Evolutionary conservation across 169 alveolate species (phyloP).

Genomic region (Cryptosporidium xiaoi): DNA sequence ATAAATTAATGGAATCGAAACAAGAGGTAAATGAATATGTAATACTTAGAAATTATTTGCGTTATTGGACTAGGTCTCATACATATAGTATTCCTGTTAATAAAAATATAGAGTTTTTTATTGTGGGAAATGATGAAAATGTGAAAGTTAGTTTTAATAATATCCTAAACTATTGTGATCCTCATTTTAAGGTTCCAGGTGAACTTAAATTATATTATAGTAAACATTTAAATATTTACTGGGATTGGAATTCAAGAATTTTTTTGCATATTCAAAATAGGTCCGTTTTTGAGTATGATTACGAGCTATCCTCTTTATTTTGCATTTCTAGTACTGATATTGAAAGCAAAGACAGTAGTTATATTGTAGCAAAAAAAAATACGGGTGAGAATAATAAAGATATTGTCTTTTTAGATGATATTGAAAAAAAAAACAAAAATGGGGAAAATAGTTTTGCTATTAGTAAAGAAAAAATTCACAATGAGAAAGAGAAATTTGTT

Average conservation of each 20-base stretch:
- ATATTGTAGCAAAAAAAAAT: background rate
- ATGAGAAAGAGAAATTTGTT: conserved; percentile 31
- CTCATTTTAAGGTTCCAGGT: no score
- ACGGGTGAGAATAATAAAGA: background rate
- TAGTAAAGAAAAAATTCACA: background rate
- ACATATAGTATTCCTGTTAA: conserved; percentile 5
- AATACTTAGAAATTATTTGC: conserved; percentile 8
- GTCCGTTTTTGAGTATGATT: conserved; percentile 38
- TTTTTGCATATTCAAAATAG: conserved; percentile 15
- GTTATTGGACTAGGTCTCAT: conserved; percentile 36
- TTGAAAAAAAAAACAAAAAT: background rate
- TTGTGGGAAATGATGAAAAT: background rate
- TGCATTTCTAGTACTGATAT: conserved; percentile 1
- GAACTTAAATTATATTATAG: background rate
- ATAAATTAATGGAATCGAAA: no score
- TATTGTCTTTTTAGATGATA: background rate
- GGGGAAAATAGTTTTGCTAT: background rate
- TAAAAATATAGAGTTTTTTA: conserved; percentile 3
- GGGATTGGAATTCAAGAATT: conserved; percentile 62
- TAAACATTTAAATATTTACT: background rate
- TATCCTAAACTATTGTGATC: background rate
- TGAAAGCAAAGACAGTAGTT: background rate
- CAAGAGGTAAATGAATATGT: no score
- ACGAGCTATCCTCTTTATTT: background rate
- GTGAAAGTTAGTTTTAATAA: background rate